Conservation (phyloP, 805 yeast genomes). For the Yarrowia sp. region DNA sequence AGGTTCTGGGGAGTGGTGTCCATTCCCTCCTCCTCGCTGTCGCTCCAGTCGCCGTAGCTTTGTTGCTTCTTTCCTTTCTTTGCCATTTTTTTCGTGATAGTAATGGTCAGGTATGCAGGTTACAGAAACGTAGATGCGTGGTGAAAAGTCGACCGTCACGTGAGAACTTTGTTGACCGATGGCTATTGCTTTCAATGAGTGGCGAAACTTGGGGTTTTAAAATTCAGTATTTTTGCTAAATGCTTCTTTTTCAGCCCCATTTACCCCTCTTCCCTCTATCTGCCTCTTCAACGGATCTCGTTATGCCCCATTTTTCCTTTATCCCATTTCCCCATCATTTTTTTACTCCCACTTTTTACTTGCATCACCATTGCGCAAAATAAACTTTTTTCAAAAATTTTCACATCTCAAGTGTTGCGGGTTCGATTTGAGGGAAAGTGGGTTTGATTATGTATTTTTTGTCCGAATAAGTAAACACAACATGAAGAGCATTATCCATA, state of each 20-base stretch:
- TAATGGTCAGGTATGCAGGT: conserved; percentile 17
- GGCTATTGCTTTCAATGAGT: no score
- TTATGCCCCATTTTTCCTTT: no score
- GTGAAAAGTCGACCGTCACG: conserved; percentile 9
- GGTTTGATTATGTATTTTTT: no score
- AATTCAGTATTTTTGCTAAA: no score
- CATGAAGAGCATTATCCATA: no score
- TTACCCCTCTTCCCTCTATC: no score
- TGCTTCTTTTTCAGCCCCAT: no score
- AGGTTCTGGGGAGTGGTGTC: conserved; percentile 28
- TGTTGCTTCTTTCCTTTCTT: conserved; percentile 38
- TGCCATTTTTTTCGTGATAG: conserved; percentile 13
- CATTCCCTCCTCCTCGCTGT: conserved; percentile 32
- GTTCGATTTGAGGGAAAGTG: background rate
- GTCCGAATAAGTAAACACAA: no score
- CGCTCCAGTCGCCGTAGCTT: conserved; percentile 38
- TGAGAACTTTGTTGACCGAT: background rate
- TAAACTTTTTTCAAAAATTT: conserved; percentile 1
- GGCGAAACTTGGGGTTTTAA: no score
- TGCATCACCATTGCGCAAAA: conserved; percentile 16
- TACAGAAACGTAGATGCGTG: background rate
- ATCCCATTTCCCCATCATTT: no score
- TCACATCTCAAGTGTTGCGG: background rate
- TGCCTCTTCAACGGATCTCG: no score
- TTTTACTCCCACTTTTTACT: no score